These are phyloP conservation scores for Thelonectria olida DNA, from an alignment of 2,329 filamentous ascomycete genomes.

Conservation along the genomic window DNA sequence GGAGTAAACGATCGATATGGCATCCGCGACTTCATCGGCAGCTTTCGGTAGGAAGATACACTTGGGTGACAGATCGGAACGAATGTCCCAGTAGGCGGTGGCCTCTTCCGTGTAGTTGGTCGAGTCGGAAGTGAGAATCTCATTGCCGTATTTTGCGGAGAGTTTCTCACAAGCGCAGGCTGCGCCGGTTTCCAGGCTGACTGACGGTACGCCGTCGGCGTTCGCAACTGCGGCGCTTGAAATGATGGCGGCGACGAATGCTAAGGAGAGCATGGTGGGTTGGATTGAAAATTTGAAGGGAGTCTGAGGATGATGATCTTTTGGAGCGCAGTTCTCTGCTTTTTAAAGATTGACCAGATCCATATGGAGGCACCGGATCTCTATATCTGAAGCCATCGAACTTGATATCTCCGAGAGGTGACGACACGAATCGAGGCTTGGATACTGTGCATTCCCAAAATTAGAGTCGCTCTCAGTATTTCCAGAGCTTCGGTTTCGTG, in stretches of 20 bases:
- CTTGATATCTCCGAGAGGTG: too few species aligned
- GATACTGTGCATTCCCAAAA: too few species aligned
- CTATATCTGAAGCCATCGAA: too few species aligned
- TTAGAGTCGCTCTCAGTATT: too few species aligned
- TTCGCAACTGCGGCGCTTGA: not conserved
- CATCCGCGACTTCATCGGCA: not conserved
- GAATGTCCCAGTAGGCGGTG: not conserved
- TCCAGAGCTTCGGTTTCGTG: too few species aligned
- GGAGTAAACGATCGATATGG: not conserved
- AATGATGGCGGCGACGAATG: not conserved
- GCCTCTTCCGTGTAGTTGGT: not conserved
- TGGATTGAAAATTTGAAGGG: not conserved
- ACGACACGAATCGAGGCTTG: too few species aligned
- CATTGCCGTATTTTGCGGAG: not conserved
- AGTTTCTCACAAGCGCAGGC: conserved; percentile 4
- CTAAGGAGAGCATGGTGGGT: not conserved
- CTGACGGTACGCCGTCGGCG: not conserved
- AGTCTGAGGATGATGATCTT: too few species aligned
- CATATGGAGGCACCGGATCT: too few species aligned
- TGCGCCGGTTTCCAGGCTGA: not conserved
- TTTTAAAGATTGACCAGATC: too few species aligned
- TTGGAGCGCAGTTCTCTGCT: too few species aligned
- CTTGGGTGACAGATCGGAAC: not conserved
- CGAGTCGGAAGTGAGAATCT: not conserved
- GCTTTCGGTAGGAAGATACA: not conserved